Percentiles rank a stretch among this genome's conserved stretches.
Conservation (phyloP, 305 asterid species). For the Fraxinus angustifolia region DNA sequence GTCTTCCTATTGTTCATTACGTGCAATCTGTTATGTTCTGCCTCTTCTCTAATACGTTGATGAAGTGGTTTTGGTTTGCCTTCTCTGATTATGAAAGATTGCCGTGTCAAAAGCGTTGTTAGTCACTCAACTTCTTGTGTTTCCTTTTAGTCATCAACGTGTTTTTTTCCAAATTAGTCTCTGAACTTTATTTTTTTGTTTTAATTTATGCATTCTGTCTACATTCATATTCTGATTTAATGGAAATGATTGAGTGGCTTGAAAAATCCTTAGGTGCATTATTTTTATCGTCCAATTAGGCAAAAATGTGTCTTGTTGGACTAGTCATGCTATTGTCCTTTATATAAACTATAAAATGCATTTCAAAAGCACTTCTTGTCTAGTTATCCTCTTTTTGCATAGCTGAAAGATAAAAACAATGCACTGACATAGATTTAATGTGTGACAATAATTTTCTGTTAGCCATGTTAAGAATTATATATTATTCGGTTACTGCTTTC, state of each 20-base stretch:
- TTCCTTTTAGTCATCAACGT: neutral
- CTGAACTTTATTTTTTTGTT: neutral
- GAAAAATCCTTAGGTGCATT: neutral
- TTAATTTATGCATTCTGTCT: neutral
- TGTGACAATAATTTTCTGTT: neutral
- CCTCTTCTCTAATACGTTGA: neutral
- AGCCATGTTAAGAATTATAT: neutral
- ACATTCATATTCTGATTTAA: neutral
- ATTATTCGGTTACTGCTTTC: neutral
- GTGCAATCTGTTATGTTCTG: neutral
- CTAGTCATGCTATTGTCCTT: neutral
- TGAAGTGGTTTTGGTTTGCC: neutral
- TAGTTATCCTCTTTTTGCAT: neutral
- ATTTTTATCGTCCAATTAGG: neutral
- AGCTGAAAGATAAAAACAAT: neutral
- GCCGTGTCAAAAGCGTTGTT: neutral
- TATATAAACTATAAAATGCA: neutral
- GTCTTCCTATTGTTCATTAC: constrained; percentile 17
- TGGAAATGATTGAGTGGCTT: neutral
- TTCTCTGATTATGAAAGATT: neutral
- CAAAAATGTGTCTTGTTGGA: neutral
- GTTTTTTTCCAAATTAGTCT: neutral
- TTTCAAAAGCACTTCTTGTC: neutral
- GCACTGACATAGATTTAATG: neutral
- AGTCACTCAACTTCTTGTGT: neutral